These are phyloP conservation scores for Dothideomycetes sp. DNA, from an alignment of 2,329 filamentous ascomycete species.

Conservation along the genomic window DNA sequence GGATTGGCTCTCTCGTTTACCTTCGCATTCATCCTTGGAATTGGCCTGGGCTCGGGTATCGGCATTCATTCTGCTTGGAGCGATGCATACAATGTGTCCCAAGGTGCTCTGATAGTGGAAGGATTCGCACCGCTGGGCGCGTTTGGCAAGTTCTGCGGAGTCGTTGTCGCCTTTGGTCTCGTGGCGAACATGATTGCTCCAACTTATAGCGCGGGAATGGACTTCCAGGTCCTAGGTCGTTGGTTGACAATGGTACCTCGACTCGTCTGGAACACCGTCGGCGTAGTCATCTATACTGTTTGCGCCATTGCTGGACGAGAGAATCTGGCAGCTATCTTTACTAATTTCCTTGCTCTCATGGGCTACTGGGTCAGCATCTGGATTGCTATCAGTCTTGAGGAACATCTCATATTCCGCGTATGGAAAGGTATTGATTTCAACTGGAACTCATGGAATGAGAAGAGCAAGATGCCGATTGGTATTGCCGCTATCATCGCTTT, in stretches of 20 bases:
- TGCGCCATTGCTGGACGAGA: conserved; percentile 55
- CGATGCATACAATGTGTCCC: conserved; percentile 47
- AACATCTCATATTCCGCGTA: conserved; percentile 53
- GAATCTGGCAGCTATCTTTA: conserved; percentile 55
- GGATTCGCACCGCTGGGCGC: conserved; percentile 49
- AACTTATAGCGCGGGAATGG: conserved; percentile 56
- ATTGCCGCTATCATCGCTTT: conserved; percentile 54
- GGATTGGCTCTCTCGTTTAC: conserved; percentile 51
- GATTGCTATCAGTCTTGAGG: conserved; percentile 53
- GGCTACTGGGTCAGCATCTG: conserved; percentile 62
- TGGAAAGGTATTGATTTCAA: conserved; percentile 41
- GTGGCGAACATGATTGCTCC: conserved; percentile 58
- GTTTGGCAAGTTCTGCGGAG: conserved; percentile 60
- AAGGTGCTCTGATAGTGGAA: conserved; percentile 56
- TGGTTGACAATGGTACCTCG: conserved; percentile 51
- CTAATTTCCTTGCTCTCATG: conserved; percentile 61
- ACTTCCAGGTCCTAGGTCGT: conserved; percentile 56
- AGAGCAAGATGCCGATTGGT: conserved; percentile 51
- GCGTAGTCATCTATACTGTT: conserved; percentile 54
- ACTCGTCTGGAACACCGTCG: conserved; percentile 55
- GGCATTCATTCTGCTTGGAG: conserved; percentile 44
- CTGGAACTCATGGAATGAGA: conserved; percentile 54
- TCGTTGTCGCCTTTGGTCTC: conserved; percentile 54
- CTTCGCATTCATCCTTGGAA: conserved; percentile 52
- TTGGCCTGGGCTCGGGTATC: conserved; percentile 53